phyloP scores from a whole-genome alignment of 768 basidiomycete genomes.

The Auriscalpium microsporum region DNA sequence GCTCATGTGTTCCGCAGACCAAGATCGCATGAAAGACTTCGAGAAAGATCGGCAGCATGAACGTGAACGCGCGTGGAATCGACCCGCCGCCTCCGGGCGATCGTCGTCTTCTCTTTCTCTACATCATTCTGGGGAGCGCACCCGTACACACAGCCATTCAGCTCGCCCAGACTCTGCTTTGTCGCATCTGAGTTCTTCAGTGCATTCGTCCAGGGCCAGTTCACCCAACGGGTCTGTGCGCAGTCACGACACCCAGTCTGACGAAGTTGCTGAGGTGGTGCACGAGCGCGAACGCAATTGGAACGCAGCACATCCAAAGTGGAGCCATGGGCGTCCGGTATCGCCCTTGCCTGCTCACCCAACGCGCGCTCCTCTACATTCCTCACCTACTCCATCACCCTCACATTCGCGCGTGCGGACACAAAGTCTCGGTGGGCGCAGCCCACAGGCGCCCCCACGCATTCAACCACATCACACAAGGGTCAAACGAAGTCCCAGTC shows the following conservation, averaged over 20 bases:
- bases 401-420: conserved; percentile 13
- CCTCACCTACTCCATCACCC: conserved; percentile 8
- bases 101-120: conserved; percentile 36
- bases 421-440: conserved; percentile 3
- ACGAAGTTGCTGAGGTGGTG: conserved; percentile 26
- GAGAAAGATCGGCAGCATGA: conserved; percentile 28
- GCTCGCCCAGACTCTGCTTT: conserved; percentile 10
- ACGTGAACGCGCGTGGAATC: conserved; percentile 43
- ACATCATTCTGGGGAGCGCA: conserved; percentile 27
- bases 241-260: conserved; percentile 20
- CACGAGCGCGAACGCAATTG: conserved; percentile 61
- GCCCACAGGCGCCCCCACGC: background rate
- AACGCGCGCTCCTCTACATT: background rate
- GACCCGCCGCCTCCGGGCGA: conserved; percentile 30
- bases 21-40: conserved; percentile 21
- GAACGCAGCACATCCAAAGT: conserved; percentile 45
- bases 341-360: conserved; percentile 13
- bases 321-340: conserved; percentile 11
- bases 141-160: conserved; percentile 30
- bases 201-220: conserved; percentile 3
- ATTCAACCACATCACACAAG: background rate
- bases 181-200: conserved; percentile 1
- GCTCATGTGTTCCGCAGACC: conserved; percentile 13
- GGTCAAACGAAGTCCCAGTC: background rate
- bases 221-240: conserved; percentile 10